Conservation (phyloP, 139 green algal genomes). For the Chlorella sp. region DNA sequence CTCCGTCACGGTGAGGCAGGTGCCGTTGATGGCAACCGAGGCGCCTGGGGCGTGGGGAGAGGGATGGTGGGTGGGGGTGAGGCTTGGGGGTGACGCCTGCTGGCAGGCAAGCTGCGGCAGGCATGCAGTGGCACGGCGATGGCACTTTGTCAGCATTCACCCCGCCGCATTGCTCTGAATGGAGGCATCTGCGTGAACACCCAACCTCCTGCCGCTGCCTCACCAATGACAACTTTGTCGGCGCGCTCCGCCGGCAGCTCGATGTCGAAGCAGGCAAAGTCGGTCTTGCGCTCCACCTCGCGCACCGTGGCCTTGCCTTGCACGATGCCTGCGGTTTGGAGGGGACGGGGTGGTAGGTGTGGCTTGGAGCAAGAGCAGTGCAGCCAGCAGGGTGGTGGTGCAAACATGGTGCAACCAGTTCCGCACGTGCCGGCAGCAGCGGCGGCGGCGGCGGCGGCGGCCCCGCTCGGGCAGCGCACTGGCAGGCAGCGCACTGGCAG, state of each 20-base stretch:
- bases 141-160: too few relatives aligned
- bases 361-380: background rate
- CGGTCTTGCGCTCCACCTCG: slow-evolving; percentile 53
- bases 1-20: slow-evolving; percentile 85
- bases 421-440: too few relatives aligned
- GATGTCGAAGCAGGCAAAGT: slow-evolving; percentile 73
- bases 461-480: too few relatives aligned
- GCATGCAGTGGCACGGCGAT: too few relatives aligned
- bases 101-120: too few relatives aligned
- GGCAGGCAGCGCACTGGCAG: too few relatives aligned
- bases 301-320: slow-evolving; percentile 79
- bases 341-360: background rate
- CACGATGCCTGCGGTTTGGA: slow-evolving; percentile 78
- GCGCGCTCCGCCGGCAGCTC: slow-evolving; percentile 69
- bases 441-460: background rate
- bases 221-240: slow-evolving; percentile 66
- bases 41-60: slow-evolving; percentile 56
- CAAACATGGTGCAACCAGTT: background rate
- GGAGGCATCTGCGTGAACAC: too few relatives aligned
- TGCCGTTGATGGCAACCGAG: slow-evolving; percentile 94
- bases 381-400: too few relatives aligned
- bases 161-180: too few relatives aligned
- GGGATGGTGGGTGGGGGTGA: too few relatives aligned
- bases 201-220: too few relatives aligned
- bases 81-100: too few relatives aligned